phyloP scores from a whole-genome alignment of 177 flowering plant species.

The Tripterygium wilfordii region DNA sequence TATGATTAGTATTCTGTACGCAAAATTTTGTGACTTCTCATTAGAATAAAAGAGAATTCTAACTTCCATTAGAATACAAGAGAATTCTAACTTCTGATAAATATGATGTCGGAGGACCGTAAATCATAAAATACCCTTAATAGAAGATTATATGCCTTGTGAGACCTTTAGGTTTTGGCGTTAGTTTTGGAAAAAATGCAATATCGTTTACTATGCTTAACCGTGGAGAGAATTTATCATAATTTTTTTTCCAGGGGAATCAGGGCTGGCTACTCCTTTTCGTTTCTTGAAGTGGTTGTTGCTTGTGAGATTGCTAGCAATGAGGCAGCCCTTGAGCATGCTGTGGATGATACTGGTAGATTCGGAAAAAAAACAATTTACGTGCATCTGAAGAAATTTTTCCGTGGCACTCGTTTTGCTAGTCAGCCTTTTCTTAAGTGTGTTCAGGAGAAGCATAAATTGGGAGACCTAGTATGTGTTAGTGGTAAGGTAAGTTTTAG shows the following conservation, averaged over 20 bases:
- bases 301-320: conserved; percentile 51
- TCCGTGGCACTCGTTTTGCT: conserved; percentile 83
- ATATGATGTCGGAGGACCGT: too few species aligned
- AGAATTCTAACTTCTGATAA: too few species aligned
- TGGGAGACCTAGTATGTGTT: conserved; percentile 82
- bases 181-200: too few species aligned
- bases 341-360: conserved; percentile 16
- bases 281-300: conserved; percentile 82
- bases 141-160: too few species aligned
- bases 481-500: conserved; percentile 78
- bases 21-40: too few species aligned
- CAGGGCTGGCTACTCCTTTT: conserved; percentile 57
- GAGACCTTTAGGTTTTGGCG: too few species aligned
- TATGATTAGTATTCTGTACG: too few species aligned
- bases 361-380: conserved; percentile 40
- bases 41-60: too few species aligned
- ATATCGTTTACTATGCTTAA: too few species aligned
- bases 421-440: conserved; percentile 49
- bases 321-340: conserved; percentile 22
- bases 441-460: conserved; percentile 59
- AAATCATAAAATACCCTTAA: too few species aligned
- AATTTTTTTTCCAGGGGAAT: conserved; percentile 54
- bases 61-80: too few species aligned
- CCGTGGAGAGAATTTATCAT: background rate
- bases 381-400: conserved; percentile 82